Evolutionary conservation across 768 basidiomycete genomes (phyloP).

Genomic region (Sporobolomyces phaffii): DNA sequence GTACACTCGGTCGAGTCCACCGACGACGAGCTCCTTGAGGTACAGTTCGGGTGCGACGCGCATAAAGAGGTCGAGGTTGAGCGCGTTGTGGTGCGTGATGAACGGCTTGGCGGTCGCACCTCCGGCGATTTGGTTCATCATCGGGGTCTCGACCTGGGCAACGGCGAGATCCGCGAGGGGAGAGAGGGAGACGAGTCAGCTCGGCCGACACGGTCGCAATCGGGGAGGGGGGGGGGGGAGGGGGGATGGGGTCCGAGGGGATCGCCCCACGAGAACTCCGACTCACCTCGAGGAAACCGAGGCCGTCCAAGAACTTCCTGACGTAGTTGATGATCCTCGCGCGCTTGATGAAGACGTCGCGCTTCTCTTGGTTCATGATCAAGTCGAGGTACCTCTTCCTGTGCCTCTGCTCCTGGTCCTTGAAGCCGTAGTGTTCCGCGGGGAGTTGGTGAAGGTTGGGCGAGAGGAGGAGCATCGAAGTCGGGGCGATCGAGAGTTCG

Average conservation of each 20-base stretch:
- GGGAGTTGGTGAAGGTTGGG: conserved; percentile 96
- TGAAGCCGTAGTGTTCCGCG: conserved; percentile 83
- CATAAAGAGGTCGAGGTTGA: conserved; percentile 90
- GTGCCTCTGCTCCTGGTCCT: conserved; percentile 96
- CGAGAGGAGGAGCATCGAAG: conserved; percentile 75
- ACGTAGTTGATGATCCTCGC: conserved; percentile 86
- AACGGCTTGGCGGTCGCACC: conserved; percentile 99
- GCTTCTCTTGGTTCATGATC: conserved; percentile 83
- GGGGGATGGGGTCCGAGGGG: too few relatives aligned
- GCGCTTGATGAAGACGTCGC: conserved; percentile 83
- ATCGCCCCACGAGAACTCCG: too few relatives aligned
- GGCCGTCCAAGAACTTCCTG: conserved; percentile 76
- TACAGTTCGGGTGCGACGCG: conserved; percentile 97
- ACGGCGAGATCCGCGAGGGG: not conserved
- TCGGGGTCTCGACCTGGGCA: conserved; percentile 79
- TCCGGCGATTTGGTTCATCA: conserved; percentile 92
- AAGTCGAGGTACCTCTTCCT: conserved; percentile 98
- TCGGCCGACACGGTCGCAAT: too few relatives aligned
- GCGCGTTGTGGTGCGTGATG: conserved; percentile 97
- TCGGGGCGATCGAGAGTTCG: conserved; percentile 82
- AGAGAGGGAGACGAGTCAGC: too few relatives aligned
- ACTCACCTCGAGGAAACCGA: conserved; percentile 80
- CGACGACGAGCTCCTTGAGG: conserved; percentile 94
- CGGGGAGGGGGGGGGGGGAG: too few relatives aligned
- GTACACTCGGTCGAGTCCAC: conserved; percentile 94